Base-by-base conservation (phyloP, 495 filamentous ascomycete genomes). In the Talaromyces thailandensis region DNA sequence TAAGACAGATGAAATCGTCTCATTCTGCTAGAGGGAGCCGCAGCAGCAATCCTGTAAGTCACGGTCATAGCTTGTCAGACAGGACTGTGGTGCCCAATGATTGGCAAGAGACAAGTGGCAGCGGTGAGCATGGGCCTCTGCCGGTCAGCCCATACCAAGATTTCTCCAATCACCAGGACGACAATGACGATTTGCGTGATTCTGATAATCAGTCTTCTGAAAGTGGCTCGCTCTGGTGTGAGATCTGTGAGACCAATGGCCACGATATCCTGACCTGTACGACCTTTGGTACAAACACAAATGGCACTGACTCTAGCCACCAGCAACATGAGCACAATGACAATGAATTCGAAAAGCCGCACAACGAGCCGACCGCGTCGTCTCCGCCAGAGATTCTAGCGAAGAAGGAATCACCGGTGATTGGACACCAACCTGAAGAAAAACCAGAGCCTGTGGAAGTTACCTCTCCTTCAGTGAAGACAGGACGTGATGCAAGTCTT, bases 251-350 rank as follows among this genome's bases (percentile, higher is more conserved):
- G 73, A 89, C 88, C 2, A 80, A 82, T n/a, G 93, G 93, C 16
- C 93, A 98, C 66, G 93, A 98, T 65, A 96, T 98, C 64, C 75
- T 98, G 37, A 94, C 86, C 21, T 98, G 93, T 77, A 91, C 90
- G 32, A 94, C 87, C 69, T 91, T 95, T 84, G 92, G 93, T 69
- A 85, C 75, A 11, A 37, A 60, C 43, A 51, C 50, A 6, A 69
- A 76, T 25, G 75, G 72, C 4, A 68, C 69, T 21, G 75, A 76
- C 26, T 62, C 63, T 14, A 69, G 68, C 21, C 56, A 70, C 25
- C 45, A 28, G 66, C 64, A 64, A 65, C n/a, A 45, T 23, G 23
- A 62, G 31, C 55, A 62, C 12, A 53, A 63, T 26, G 60, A 62
- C 14, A 25, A 24, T 21, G n/a, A 57, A 23, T 16, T 40, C 6